phyloP scores from a whole-genome alignment of 768 basidiomycete genomes.

The Lactifluus rugatus region DNA sequence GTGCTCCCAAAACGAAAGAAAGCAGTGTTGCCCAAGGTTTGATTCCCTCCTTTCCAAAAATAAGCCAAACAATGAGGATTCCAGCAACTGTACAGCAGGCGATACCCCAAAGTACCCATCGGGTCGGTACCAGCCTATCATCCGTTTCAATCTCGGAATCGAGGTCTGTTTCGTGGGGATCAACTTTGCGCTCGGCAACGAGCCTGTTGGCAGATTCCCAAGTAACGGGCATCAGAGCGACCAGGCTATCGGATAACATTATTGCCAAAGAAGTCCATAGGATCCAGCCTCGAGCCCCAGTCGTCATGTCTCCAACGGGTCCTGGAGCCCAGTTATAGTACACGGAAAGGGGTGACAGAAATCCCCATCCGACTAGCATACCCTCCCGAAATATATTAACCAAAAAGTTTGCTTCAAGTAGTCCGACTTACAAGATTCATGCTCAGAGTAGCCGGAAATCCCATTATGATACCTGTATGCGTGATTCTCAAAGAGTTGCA shows the following conservation, averaged over 20 bases:
- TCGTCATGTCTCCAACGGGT: constrained; percentile 75
- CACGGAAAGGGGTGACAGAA: constrained; percentile 85
- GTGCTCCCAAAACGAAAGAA: constrained; percentile 71
- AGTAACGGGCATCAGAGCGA: constrained; percentile 74
- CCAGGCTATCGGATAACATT: constrained; percentile 87
- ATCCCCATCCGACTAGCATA: constrained; percentile 94
- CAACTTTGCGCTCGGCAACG: constrained; percentile 16
- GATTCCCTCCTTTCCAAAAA: constrained; percentile 88
- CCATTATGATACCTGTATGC: constrained; percentile 84
- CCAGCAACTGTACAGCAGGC: constrained; percentile 52
- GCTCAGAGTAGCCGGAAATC: constrained; percentile 84
- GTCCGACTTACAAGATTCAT: constrained; percentile 70
- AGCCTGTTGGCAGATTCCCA: constrained; percentile 39
- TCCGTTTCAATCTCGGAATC: constrained; percentile 66
- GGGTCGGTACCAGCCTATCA: constrained; percentile 69
- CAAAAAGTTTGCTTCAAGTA: neutral
- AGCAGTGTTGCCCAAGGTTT: constrained; percentile 90
- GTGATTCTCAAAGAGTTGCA: constrained; percentile 1
- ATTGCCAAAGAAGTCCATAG: constrained; percentile 94
- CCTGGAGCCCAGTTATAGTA: constrained; percentile 87
- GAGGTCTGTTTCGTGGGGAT: constrained; percentile 26
- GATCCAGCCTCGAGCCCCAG: constrained; percentile 91
- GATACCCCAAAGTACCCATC: constrained; percentile 71
- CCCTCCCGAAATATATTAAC: constrained; percentile 39
- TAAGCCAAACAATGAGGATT: constrained; percentile 71